Evolutionary conservation across 2,329 filamentous ascomycete species (phyloP), one percentile per base, ranked within the genome.

Genomic region (Neoarthrinium moseri): DNA sequence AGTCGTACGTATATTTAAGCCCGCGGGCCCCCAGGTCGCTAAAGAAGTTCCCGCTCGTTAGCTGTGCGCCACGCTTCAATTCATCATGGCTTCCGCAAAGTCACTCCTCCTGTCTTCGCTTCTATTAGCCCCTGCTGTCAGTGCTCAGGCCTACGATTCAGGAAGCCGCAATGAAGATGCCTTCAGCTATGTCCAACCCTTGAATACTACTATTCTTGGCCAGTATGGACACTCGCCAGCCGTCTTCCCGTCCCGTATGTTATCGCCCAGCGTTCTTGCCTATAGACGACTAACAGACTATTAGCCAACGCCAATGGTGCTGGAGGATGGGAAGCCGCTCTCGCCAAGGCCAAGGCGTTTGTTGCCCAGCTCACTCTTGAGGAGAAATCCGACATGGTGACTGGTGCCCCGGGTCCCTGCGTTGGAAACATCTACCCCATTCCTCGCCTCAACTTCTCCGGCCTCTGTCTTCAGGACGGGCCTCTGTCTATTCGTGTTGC

Each of bases 391-490:
- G 17, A 42, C 22, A 51, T 55, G 52, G 49, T 53, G 20, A 54
- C 53, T 38, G 52, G 52, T 33, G 27, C 29, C 11, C 32, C 50
- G 8, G 52, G 43, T 18, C 47, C 43, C 15, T 52, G 32, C 40
- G 40, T 48, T 8, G 26, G 42, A 15, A 56, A 57, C 36, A 65
- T 62, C 13, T 75, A 77, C 20, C 65, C 78, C 33, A 74, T 83
- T 36, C 74, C 75, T 3, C 68, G 78, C 40, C 66, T 84, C 4
- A 74, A 73, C 24, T 81, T 81, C 62, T 73, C 70, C 48, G 71
- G 79, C 3, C 66, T 89, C 18, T 89, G 86, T 61, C 65, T 87
- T 61, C 82, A 87, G 54, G 86, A 89, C 61, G 81, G 81, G 22
- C 86, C 85, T 18, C 71, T 88, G 15, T 84, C 85, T 52, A 67